Base-by-base conservation (phyloP, 1,284 basidiomycete genomes). In the Anthracocystis setariae region DNA sequence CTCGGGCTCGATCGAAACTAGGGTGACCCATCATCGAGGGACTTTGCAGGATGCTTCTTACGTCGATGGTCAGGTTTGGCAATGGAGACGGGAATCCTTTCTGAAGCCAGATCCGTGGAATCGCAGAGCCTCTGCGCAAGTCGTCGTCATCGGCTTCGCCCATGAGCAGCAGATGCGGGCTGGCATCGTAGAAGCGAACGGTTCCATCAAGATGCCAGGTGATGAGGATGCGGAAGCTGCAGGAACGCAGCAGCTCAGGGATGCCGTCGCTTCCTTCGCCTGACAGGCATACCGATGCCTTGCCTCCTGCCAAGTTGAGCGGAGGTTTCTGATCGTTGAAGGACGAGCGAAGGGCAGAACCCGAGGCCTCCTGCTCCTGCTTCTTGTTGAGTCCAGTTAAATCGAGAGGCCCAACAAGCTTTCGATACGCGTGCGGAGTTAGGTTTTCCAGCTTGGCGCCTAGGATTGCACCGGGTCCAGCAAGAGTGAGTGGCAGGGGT, bases 201-300 rank as follows among this genome's bases (percentile, higher is more conserved):
- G 66, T 75, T 24, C 79, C 79, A 44, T 82, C 79, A n/a, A 80
- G 63, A 52, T 82, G 80, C 77, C 79, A 81, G 0, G 76, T 77
- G 40, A 82, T 38, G 10, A 82, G 52, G 8, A 82, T 35, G 27
- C 76, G 74, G 43, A 72, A 72, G 5, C 44, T 49, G 42, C 51
- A 46, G 3, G 55, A 35, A 8, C 64, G 69, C 15, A 58, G 29
- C 49, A 72, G 20, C 17, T 72, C 69, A 1, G 54, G 45, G 7
- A 72, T 56, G 32, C 46, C 48, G 15, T 72, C 64, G 4, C 39
- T 23, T 17, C 69, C 69, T 21, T 63, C 58, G 24, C 62, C 69
- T 1, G 53, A 54, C 9, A 72, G 23, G 20, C 21, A 54, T 0
- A 71, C 63, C 18, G 53, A 67, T 3, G 77, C 77, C 45, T 62